A percentile compares a stretch with the other conserved stretches of the same genome.
Conservation (phyloP, 495 filamentous ascomycete species). For the Aspergillus cristatus region DNA sequence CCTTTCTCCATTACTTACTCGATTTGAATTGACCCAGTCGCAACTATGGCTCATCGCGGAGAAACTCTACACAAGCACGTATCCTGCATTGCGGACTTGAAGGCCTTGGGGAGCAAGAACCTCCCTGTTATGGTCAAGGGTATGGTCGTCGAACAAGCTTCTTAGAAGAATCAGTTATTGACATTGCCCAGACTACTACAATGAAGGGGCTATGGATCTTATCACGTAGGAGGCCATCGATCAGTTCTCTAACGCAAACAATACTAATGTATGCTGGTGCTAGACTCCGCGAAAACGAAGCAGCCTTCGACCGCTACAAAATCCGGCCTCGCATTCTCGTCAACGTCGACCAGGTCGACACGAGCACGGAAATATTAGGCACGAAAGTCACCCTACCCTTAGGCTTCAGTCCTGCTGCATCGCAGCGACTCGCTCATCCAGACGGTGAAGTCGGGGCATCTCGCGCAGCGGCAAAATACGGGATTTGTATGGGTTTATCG, state of each 20-base stretch:
- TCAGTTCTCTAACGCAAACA: background rate
- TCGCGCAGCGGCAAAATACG: conserved; percentile 66
- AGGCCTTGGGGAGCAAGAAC: conserved; percentile 17
- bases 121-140: conserved; percentile 22
- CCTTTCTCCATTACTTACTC: background rate
- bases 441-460: conserved; percentile 81
- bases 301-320: conserved; percentile 43
- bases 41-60: conserved; percentile 27
- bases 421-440: conserved; percentile 75
- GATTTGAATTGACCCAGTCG: background rate
- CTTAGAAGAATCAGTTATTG: too few species aligned
- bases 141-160: too few species aligned
- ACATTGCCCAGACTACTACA: conserved; percentile 36
- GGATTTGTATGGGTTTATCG: conserved; percentile 49
- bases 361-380: conserved; percentile 38
- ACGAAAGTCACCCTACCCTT: conserved; percentile 58
- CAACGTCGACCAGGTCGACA: conserved; percentile 43
- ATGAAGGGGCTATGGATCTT: conserved; percentile 37
- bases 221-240: conserved; percentile 17
- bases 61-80: conserved; percentile 24
- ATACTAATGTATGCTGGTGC: background rate
- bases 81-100: conserved; percentile 26
- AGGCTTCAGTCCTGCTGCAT: conserved; percentile 79
- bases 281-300: conserved; percentile 41
- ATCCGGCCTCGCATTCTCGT: conserved; percentile 46